These are phyloP conservation scores for Iris macrosiphon DNA, from an alignment of 106 monocot species.

Conservation along the genomic window DNA sequence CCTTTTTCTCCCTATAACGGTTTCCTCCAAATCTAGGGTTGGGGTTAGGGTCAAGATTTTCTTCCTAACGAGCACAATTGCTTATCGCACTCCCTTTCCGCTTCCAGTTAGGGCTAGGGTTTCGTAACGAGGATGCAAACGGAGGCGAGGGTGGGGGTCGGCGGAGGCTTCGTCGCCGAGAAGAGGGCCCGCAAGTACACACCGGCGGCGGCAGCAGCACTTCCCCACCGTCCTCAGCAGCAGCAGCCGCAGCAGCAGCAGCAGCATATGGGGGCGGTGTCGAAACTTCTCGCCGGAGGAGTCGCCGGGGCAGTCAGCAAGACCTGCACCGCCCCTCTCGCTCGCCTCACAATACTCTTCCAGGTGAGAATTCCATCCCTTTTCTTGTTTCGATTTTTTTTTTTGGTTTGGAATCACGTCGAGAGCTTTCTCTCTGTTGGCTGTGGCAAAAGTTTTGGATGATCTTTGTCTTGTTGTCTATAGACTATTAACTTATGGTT, in stretches of 20 bases:
- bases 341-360: conserved; percentile 93
- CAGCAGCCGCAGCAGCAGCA: conserved; percentile 41
- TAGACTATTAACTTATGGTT: no score
- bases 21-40: no score
- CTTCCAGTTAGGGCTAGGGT: conserved; percentile 6
- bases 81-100: no score
- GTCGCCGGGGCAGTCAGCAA: conserved; percentile 95
- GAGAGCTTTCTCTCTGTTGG: background rate
- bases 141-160: conserved; percentile 31
- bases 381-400: background rate
- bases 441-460: no score
- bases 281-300: conserved; percentile 73
- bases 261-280: conserved; percentile 51
- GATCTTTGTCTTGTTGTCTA: no score
- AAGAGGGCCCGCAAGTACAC: conserved; percentile 23
- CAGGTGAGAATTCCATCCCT: conserved; percentile 37
- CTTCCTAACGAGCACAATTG: no score
- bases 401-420: background rate
- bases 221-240: conserved; percentile 10
- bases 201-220: conserved; percentile 10
- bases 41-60: no score
- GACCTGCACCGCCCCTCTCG: conserved; percentile 97
- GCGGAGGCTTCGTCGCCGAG: conserved; percentile 19
- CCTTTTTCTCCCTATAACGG: no score
- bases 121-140: conserved; percentile 27